phyloP scores from a whole-genome alignment of 495 filamentous ascomycete genomes.

The Penicillium subrubescens region DNA sequence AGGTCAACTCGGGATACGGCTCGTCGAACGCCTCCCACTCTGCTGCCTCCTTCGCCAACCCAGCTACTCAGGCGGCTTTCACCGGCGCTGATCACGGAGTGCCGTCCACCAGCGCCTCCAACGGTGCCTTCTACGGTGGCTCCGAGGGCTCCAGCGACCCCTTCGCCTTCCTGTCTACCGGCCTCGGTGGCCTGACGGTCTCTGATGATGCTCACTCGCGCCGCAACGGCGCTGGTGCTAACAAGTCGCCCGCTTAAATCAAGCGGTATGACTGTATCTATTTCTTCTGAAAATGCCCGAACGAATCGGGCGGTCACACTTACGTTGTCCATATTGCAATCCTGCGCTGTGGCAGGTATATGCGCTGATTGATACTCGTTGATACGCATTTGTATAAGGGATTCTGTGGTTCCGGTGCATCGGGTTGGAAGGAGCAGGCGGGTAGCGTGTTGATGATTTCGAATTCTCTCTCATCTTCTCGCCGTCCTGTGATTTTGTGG shows the following conservation, averaged over 20 bases:
- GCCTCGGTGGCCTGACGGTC: slow-evolving; percentile 78
- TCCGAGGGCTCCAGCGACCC: slow-evolving; percentile 72
- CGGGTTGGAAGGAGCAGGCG: slow-evolving; percentile 54
- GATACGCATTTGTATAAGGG: slow-evolving; percentile 56
- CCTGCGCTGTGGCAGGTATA: slow-evolving; percentile 51
- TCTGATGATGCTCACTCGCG: slow-evolving; percentile 75
- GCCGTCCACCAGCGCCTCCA: slow-evolving; percentile 52
- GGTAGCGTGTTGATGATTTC: slow-evolving; percentile 47
- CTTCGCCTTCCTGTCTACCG: slow-evolving; percentile 85
- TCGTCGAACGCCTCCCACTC: slow-evolving; percentile 71
- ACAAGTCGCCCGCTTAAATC: slow-evolving; percentile 52
- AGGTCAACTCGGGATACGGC: slow-evolving; percentile 71
- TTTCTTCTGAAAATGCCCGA: slow-evolving; percentile 25
- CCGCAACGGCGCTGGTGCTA: slow-evolving; percentile 66
- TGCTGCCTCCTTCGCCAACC: slow-evolving; percentile 88
- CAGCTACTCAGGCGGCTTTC: slow-evolving; percentile 89
- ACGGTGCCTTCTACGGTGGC: slow-evolving; percentile 58
- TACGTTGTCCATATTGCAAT: slow-evolving; percentile 46
- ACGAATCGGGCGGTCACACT: slow-evolving; percentile 29
- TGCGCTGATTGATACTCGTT: slow-evolving; percentile 64
- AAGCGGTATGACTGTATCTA: slow-evolving; percentile 11
- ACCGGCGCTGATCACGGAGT: slow-evolving; percentile 75
- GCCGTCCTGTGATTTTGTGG: slow-evolving; percentile 34
- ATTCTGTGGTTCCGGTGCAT: slow-evolving; percentile 55
- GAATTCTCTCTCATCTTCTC: slow-evolving; percentile 33